Conservation (phyloP, 352 stramenopile species). For the Phytophthora brassicae region DNA sequence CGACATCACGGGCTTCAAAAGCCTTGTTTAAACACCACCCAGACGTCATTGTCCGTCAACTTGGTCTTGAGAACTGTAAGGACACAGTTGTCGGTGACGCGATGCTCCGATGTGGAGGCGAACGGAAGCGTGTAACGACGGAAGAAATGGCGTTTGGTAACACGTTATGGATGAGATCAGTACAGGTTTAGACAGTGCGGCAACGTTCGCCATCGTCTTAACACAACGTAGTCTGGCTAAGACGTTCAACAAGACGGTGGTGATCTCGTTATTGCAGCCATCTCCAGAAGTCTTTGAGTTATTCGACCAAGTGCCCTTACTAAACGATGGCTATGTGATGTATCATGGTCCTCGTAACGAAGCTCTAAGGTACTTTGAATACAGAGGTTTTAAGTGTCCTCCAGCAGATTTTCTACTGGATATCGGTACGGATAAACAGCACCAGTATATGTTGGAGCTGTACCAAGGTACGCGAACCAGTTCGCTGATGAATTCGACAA, state of each 20-base stretch:
- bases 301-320: constrained; percentile 91
- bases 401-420: constrained; percentile 42
- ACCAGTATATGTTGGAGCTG: constrained; percentile 23
- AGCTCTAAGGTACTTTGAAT: constrained; percentile 70
- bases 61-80: constrained; percentile 29
- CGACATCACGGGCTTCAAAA: neutral
- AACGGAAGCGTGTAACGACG: constrained; percentile 67
- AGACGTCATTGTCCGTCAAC: constrained; percentile 12
- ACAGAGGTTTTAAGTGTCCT: constrained; percentile 49
- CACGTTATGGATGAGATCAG: constrained; percentile 89
- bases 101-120: constrained; percentile 51
- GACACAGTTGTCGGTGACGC: constrained; percentile 56
- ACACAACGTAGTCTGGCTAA: constrained; percentile 44
- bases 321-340: constrained; percentile 85
- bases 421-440: constrained; percentile 36
- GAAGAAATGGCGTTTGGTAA: constrained; percentile 82
- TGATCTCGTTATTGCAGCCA: constrained; percentile 83
- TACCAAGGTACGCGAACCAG: neutral
- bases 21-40: constrained; percentile 17
- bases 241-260: constrained; percentile 35
- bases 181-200: constrained; percentile 90
- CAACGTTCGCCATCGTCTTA: constrained; percentile 89
- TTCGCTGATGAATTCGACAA: constrained; percentile 21
- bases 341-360: constrained; percentile 73
- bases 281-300: constrained; percentile 61